Conservation (phyloP, 257 asterid species). For the Fraxinus pennsylvanica region DNA sequence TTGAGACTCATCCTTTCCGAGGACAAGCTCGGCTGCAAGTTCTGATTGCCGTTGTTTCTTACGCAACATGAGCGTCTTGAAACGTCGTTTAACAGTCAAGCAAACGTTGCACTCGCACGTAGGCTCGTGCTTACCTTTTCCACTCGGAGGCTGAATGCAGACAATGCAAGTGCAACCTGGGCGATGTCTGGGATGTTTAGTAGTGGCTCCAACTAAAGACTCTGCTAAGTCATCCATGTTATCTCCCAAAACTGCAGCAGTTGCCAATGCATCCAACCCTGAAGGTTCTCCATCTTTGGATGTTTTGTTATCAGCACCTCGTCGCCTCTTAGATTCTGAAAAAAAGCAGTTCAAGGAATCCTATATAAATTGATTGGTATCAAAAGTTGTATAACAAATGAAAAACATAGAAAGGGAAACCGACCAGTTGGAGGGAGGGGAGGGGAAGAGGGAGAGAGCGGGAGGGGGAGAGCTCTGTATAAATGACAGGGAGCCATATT, state of each 20-base stretch:
- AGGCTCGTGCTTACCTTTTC: constrained; percentile 88
- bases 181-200: constrained; percentile 93
- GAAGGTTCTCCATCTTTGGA: constrained; percentile 65
- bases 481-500: background rate
- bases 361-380: background rate
- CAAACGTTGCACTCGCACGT: constrained; percentile 90
- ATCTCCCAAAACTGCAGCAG: constrained; percentile 92
- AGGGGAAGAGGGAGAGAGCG: background rate
- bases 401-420: background rate
- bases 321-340: constrained; percentile 63
- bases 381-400: too few species aligned
- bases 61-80: constrained; percentile 85
- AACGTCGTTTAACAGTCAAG: constrained; percentile 75
- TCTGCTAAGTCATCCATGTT: constrained; percentile 57
- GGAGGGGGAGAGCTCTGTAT: background rate
- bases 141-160: constrained; percentile 98
- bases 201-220: constrained; percentile 64
- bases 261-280: constrained; percentile 91
- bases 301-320: constrained; percentile 33
- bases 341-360: background rate
- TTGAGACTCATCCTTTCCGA: constrained; percentile 34
- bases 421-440: background rate
- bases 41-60: constrained; percentile 65
- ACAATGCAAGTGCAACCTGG: constrained; percentile 95
- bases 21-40: constrained; percentile 61